Conservation (phyloP, 2,329 filamentous ascomycete species). For the Ascochyta viciae-villosae region DNA sequence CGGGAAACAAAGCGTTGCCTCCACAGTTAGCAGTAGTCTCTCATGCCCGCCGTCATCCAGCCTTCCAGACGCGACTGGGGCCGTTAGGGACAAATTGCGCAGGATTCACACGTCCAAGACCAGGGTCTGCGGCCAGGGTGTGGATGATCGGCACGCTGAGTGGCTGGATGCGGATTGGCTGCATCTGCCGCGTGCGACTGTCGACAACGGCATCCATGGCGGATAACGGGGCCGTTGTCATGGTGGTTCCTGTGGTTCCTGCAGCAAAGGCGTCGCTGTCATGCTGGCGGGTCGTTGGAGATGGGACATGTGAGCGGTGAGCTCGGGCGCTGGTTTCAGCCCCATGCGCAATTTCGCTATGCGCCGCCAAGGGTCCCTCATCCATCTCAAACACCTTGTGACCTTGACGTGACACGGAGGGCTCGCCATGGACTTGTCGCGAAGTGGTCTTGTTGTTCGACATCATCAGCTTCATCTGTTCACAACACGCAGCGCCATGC, state of each 20-base stretch:
- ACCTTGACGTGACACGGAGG: too few relatives aligned
- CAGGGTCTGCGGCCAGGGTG: slow-evolving; percentile 17
- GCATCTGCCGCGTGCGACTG: slow-evolving; percentile 22
- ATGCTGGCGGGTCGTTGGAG: neutral
- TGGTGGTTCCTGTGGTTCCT: slow-evolving; percentile 35
- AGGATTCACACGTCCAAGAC: slow-evolving; percentile 31
- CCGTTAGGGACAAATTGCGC: slow-evolving; percentile 48
- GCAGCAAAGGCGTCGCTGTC: slow-evolving; percentile 22
- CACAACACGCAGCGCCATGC: slow-evolving; percentile 6
- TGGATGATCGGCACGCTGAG: slow-evolving; percentile 16
- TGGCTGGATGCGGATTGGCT: slow-evolving; percentile 33
- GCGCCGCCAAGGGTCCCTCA: slow-evolving; percentile 30
- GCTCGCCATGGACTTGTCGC: too few relatives aligned
- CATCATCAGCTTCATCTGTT: neutral
- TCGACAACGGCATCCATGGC: slow-evolving; percentile 34
- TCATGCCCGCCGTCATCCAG: slow-evolving; percentile 40
- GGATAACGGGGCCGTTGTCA: slow-evolving; percentile 21
- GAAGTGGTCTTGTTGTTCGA: too few relatives aligned
- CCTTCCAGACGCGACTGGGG: slow-evolving; percentile 30
- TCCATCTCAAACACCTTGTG: slow-evolving; percentile 16
- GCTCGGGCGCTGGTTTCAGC: slow-evolving; percentile 41
- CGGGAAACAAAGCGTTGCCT: slow-evolving; percentile 35
- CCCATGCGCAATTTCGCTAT: slow-evolving; percentile 43
- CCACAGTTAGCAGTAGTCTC: slow-evolving; percentile 25
- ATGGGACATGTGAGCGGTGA: slow-evolving; percentile 17